Evolutionary conservation across 805 yeast species (phyloP).

Genomic region (Torulaspora quercuum): DNA sequence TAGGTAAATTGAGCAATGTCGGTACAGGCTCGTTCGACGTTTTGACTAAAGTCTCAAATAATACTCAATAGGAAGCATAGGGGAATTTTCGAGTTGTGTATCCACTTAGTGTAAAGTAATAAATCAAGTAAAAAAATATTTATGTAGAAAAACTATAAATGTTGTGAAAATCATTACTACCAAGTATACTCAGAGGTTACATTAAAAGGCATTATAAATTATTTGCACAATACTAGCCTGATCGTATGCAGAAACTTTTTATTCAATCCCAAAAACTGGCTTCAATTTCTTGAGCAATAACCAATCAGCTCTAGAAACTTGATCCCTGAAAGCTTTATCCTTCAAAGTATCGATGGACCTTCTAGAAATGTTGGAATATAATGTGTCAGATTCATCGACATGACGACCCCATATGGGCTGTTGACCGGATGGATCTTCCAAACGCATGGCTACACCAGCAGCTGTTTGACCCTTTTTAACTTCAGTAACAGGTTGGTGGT

Average conservation of each 20-base stretch:
- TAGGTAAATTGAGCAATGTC: slow-evolving; percentile 84
- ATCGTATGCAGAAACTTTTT: slow-evolving; percentile 12
- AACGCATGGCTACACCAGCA: slow-evolving; percentile 98
- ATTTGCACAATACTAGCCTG: too few species aligned
- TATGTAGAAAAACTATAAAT: neutral
- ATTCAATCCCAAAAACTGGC: slow-evolving; percentile 75
- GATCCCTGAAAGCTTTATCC: slow-evolving; percentile 95
- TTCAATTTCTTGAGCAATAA: slow-evolving; percentile 82
- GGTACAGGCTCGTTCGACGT: slow-evolving; percentile 97
- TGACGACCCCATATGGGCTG: slow-evolving; percentile 99
- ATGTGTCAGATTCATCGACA: slow-evolving; percentile 85
- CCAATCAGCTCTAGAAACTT: slow-evolving; percentile 96
- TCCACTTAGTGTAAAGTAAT: too few species aligned
- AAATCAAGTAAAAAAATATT: slow-evolving; percentile 1
- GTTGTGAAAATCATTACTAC: too few species aligned
- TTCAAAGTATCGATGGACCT: slow-evolving; percentile 94
- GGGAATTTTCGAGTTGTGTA: too few species aligned
- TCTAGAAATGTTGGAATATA: slow-evolving; percentile 88
- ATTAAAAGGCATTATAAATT: slow-evolving; percentile 1
- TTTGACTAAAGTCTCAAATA: slow-evolving; percentile 40
- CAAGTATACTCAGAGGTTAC: slow-evolving; percentile 4
- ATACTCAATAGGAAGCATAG: neutral
- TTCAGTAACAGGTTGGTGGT: slow-evolving; percentile 74
- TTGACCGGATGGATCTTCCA: slow-evolving; percentile 86
- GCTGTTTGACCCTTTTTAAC: slow-evolving; percentile 94